Evolutionary conservation across 345 rosid genomes (phyloP).

Genomic region (Arabidopsis suecica): DNA sequence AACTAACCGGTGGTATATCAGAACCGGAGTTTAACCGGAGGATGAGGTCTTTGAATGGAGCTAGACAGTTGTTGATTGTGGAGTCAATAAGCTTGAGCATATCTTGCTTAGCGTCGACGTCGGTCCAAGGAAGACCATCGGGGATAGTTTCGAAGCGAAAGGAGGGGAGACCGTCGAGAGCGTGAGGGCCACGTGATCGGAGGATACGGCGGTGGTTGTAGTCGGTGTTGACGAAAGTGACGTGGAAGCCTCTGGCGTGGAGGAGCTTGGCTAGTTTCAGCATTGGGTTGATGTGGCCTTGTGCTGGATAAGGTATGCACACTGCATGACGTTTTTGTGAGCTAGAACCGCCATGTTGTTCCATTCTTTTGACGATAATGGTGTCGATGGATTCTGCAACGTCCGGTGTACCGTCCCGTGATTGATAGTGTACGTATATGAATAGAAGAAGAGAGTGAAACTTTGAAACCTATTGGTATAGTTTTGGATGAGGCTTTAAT

Average conservation of each 20-base stretch:
- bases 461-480: no score
- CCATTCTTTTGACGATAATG: slow-evolving; percentile 2
- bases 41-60: slow-evolving; percentile 32
- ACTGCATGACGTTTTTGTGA: slow-evolving; percentile 23
- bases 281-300: slow-evolving; percentile 43
- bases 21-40: slow-evolving; percentile 34
- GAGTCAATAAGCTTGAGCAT: slow-evolving; percentile 28
- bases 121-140: slow-evolving; percentile 34
- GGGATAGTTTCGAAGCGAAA: slow-evolving; percentile 41
- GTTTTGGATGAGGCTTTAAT: no score
- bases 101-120: slow-evolving; percentile 27
- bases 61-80: slow-evolving; percentile 24
- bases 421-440: no score
- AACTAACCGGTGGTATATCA: slow-evolving; percentile 46
- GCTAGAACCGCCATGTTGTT: slow-evolving; percentile 2
- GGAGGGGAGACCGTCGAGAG: slow-evolving; percentile 14
- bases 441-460: no score
- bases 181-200: slow-evolving; percentile 37
- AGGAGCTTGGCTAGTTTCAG: slow-evolving; percentile 39
- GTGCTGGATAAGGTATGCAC: slow-evolving; percentile 44
- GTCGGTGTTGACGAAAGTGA: slow-evolving; percentile 45
- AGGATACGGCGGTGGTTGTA: slow-evolving; percentile 40
- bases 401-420: no score
- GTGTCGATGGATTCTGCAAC: no score
- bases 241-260: slow-evolving; percentile 38